Percentiles rank a stretch among this genome's conserved stretches.
phyloP scores from a whole-genome alignment of 75 land plant species.

The Azolla pinnata region DNA sequence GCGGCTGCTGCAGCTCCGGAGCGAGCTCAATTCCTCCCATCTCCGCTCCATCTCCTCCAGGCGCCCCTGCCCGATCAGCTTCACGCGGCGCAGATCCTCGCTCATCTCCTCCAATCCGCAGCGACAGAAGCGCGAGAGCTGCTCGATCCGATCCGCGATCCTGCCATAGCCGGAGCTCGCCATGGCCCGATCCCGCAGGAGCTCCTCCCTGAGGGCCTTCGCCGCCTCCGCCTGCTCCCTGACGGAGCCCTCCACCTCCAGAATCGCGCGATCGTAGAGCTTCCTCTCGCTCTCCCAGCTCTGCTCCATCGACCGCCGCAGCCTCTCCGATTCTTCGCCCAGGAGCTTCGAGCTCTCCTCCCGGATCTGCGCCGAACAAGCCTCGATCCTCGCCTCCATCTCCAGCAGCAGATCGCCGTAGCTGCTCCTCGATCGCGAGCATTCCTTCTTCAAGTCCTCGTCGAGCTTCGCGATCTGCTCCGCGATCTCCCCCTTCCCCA shows the following conservation, averaged over 20 bases:
- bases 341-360: not conserved
- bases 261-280: not conserved
- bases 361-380: not conserved
- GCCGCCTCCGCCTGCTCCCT: not conserved
- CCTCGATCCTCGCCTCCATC: slow-evolving; percentile 13
- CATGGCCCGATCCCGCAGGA: slow-evolving; percentile 13
- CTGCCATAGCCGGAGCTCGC: slow-evolving; percentile 9
- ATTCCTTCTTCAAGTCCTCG: not conserved
- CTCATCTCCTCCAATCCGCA: slow-evolving; percentile 38
- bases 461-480: not conserved
- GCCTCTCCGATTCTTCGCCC: not conserved
- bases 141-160: slow-evolving; percentile 29
- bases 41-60: slow-evolving; percentile 24
- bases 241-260: not conserved
- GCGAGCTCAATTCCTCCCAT: slow-evolving; percentile 13
- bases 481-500: not conserved
- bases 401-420: slow-evolving; percentile 5
- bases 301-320: not conserved
- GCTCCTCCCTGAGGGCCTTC: slow-evolving; percentile 12
- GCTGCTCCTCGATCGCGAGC: not conserved
- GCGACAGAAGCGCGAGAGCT: slow-evolving; percentile 24
- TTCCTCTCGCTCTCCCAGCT: not conserved
- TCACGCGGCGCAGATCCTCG: slow-evolving; percentile 23
- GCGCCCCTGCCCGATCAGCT: slow-evolving; percentile 20
- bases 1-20: not conserved